Evolutionary conservation across 1,284 basidiomycete species (phyloP).

Genomic region (Naganishia sp.): DNA sequence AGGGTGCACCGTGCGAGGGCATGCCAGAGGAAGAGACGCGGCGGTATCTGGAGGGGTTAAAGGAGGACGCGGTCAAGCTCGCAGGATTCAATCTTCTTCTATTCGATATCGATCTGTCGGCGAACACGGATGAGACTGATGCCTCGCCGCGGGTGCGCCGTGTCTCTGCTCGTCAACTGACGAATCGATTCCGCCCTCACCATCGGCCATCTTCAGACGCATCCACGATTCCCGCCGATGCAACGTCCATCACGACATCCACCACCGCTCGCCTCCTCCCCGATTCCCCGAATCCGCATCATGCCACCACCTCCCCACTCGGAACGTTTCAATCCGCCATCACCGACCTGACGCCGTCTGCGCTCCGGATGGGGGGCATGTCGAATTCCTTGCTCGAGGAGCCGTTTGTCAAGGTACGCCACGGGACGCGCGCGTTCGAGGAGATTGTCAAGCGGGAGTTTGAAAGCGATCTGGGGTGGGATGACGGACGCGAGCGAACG

Average conservation of each 20-base stretch:
- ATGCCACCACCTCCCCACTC: not conserved
- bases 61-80: constrained; percentile 16
- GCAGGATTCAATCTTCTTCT: constrained; percentile 51
- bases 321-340: constrained; percentile 21
- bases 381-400: constrained; percentile 45
- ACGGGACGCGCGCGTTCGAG: constrained; percentile 39
- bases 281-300: not conserved
- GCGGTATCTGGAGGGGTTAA: constrained; percentile 20
- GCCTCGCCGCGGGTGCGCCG: not conserved
- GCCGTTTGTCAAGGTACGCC: constrained; percentile 49
- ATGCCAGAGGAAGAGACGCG: not conserved
- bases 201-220: not conserved
- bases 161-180: constrained; percentile 10
- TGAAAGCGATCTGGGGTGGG: not conserved
- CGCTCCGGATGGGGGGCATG: constrained; percentile 37
- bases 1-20: not conserved
- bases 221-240: constrained; percentile 2
- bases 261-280: constrained; percentile 2
- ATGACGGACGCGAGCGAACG: constrained; percentile 29
- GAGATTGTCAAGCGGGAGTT: constrained; percentile 6
- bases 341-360: constrained; percentile 12
- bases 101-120: constrained; percentile 38
- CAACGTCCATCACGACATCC: not conserved
- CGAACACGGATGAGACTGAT: too few relatives aligned
- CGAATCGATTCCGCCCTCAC: constrained; percentile 13